Percentiles rank a stretch among this genome's conserved stretches.
Evolutionary conservation across 1,284 basidiomycete genomes (phyloP).

Genomic region (Trametes versicolor): DNA sequence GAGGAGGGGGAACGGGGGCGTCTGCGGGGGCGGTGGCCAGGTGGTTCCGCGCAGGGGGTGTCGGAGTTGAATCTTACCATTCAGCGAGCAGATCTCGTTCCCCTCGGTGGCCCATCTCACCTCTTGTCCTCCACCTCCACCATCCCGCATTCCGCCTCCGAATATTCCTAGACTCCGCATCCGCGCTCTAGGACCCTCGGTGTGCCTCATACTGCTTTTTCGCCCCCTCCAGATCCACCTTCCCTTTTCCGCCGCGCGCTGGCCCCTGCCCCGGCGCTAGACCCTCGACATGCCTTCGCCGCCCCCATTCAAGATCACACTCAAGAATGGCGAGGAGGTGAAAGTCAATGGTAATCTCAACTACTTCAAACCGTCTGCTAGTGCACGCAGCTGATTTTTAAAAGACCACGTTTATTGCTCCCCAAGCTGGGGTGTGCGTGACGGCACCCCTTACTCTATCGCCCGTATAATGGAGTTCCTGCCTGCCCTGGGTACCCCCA

Average conservation of each 20-base stretch:
- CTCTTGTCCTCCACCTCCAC: conserved; percentile 37
- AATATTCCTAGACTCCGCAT: conserved; percentile 27
- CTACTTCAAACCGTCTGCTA: conserved; percentile 24
- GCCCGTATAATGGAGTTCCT: conserved; percentile 97
- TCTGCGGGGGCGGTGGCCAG: conserved; percentile 30
- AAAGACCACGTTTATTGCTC: conserved; percentile 96
- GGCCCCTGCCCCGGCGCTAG: conserved; percentile 25
- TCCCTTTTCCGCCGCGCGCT: conserved; percentile 17
- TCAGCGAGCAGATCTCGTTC: conserved; percentile 40
- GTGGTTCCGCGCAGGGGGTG: conserved; percentile 37
- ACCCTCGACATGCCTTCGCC: conserved; percentile 37
- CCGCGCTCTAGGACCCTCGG: conserved; percentile 20
- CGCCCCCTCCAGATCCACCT: neutral
- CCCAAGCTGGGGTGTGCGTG: conserved; percentile 88
- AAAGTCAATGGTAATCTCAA: conserved; percentile 78
- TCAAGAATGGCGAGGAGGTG: conserved; percentile 83
- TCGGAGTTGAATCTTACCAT: conserved; percentile 43
- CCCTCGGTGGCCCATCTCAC: conserved; percentile 33
- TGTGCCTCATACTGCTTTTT: conserved; percentile 10
- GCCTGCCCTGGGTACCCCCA: conserved; percentile 73
- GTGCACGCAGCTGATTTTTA: conserved; percentile 48
- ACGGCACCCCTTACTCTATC: conserved; percentile 93
- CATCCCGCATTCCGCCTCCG: conserved; percentile 27
- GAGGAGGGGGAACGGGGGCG: conserved; percentile 17
- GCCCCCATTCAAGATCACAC: conserved; percentile 48